Evolutionary conservation across 2,329 filamentous ascomycete species (phyloP).

Genomic region (Microdochium bolleyi): DNA sequence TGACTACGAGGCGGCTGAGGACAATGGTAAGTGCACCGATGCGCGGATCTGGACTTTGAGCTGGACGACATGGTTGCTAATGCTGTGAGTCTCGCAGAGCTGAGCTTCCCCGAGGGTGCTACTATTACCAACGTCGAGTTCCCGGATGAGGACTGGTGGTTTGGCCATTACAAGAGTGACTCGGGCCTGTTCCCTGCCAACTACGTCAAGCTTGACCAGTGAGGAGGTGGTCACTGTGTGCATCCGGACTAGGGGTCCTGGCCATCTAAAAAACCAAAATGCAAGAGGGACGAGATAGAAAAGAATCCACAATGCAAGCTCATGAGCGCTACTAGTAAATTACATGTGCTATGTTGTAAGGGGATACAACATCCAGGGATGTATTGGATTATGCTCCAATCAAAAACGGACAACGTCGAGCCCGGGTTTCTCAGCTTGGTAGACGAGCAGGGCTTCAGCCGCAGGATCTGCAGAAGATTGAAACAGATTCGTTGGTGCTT

Average conservation of each 20-base stretch:
- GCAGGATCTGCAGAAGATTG: background rate
- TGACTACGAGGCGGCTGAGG: constrained; percentile 95
- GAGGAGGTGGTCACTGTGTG: no score
- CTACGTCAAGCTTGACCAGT: constrained; percentile 52
- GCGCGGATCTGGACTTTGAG: background rate
- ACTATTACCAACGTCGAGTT: constrained; percentile 82
- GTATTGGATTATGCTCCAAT: no score
- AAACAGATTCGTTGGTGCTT: background rate
- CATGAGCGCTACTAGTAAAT: no score
- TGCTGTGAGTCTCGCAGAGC: no score
- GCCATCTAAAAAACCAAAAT: no score
- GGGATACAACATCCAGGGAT: no score
- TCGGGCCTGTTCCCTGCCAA: constrained; percentile 78
- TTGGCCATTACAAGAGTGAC: constrained; percentile 73
- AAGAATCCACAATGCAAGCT: no score
- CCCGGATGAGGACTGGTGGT: constrained; percentile 98
- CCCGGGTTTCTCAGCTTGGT: no score
- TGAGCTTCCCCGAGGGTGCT: constrained; percentile 84
- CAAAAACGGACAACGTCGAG: no score
- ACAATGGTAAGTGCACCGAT: constrained; percentile 58
- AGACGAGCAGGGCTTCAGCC: background rate
- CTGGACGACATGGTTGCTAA: no score
- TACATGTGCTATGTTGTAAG: no score
- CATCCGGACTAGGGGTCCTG: background rate
- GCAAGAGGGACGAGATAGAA: no score